phyloP scores from a whole-genome alignment of 306 rosid genomes.

The Ammopiptanthus mongolicus region DNA sequence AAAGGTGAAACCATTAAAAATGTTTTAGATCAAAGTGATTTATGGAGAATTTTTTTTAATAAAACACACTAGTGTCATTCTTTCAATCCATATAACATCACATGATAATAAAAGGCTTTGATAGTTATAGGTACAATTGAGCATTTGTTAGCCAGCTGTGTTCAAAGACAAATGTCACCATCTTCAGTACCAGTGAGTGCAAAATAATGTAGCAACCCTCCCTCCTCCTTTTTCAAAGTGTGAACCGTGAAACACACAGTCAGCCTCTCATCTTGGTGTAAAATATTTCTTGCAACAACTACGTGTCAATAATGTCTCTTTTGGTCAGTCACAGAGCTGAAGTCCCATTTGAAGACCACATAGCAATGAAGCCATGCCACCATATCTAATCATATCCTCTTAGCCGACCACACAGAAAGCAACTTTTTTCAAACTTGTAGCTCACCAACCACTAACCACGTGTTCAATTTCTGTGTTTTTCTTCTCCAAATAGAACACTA shows the following conservation, averaged over 20 bases:
- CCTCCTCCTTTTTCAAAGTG: not conserved
- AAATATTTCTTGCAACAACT: constrained; percentile 11
- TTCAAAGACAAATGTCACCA: not conserved
- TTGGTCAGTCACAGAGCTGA: constrained; percentile 16
- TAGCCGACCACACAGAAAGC: constrained; percentile 52
- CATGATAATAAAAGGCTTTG: not conserved
- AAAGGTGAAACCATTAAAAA: too few relatives aligned
- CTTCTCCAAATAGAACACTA: constrained; percentile 22
- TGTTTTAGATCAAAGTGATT: too few relatives aligned
- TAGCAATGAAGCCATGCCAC: constrained; percentile 25
- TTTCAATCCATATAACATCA: too few relatives aligned
- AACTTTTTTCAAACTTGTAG: constrained; percentile 58
- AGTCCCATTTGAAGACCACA: constrained; percentile 19
- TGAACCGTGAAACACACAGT: constrained; percentile 35
- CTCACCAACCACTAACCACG: constrained; percentile 63
- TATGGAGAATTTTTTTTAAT: too few relatives aligned
- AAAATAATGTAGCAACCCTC: not conserved
- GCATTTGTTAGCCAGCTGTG: not conserved
- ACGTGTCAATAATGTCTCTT: constrained; percentile 35
- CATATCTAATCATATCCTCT: constrained; percentile 11
- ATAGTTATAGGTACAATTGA: not conserved
- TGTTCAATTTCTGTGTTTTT: constrained; percentile 18
- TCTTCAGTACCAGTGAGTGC: not conserved
- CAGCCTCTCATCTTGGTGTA: constrained; percentile 8
- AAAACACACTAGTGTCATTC: too few relatives aligned